These are phyloP conservation scores for Linderniella brevidens DNA, from an alignment of 257 asterid species.

Conservation along the genomic window DNA sequence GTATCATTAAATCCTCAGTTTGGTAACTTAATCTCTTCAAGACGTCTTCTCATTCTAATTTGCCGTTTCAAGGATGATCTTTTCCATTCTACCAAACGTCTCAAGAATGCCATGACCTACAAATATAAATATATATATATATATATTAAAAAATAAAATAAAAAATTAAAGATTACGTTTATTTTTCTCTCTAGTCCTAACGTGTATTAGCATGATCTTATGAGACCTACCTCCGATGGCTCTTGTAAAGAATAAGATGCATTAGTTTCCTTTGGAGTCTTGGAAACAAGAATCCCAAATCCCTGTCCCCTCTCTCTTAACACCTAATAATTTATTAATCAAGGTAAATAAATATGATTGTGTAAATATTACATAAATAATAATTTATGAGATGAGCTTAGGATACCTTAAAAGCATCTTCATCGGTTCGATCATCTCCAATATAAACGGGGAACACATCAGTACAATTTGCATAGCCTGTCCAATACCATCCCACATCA, in stretches of 20 bases:
- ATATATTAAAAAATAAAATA: not conserved
- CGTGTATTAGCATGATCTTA: not conserved
- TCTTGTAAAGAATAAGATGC: slow-evolving; percentile 81
- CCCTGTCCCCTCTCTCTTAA: slow-evolving; percentile 72
- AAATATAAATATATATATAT: not conserved
- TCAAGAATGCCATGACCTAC: slow-evolving; percentile 72
- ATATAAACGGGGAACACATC: slow-evolving; percentile 79
- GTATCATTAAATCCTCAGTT: too few relatives aligned
- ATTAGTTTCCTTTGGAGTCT: slow-evolving; percentile 59
- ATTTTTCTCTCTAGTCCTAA: too few relatives aligned
- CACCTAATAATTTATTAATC: slow-evolving; percentile 24
- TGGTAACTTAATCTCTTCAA: slow-evolving; percentile 28
- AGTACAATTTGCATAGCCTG: slow-evolving; percentile 58
- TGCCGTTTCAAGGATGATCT: slow-evolving; percentile 27
- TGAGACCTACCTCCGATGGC: slow-evolving; percentile 55
- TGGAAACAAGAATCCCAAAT: slow-evolving; percentile 77
- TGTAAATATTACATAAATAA: not conserved
- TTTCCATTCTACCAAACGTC: slow-evolving; percentile 71
- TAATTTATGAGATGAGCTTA: too few relatives aligned
- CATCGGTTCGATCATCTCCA: slow-evolving; percentile 86
- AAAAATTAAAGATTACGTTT: too few relatives aligned
- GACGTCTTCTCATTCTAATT: slow-evolving; percentile 23
- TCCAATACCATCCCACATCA: not conserved
- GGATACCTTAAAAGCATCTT: slow-evolving; percentile 70
- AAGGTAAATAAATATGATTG: not conserved